Percentiles rank a stretch among this genome's conserved stretches.
These are phyloP conservation scores for Naganishia sp. DNA, from an alignment of 1,284 basidiomycete species.

Conservation along the genomic window DNA sequence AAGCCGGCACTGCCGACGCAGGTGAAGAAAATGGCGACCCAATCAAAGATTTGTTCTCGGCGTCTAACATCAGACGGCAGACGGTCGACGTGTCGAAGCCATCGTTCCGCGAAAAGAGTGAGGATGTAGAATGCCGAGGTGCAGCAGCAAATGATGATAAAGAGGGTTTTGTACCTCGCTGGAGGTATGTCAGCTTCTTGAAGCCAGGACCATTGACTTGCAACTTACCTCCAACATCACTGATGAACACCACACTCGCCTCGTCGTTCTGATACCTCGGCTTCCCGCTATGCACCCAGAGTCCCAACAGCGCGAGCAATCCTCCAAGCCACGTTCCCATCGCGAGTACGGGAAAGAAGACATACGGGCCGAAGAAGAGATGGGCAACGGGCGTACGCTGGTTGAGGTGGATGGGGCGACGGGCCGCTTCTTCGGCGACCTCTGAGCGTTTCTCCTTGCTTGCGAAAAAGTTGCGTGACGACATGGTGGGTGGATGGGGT, in stretches of 20 bases:
- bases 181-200: not conserved
- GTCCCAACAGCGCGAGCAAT: conserved; percentile 45
- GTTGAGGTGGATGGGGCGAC: conserved; percentile 42
- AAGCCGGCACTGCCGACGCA: conserved; percentile 54
- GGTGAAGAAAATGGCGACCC: conserved; percentile 55
- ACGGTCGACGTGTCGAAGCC: conserved; percentile 56
- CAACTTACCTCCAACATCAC: conserved; percentile 53
- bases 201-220: not conserved
- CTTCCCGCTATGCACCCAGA: conserved; percentile 53
- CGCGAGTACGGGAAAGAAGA: conserved; percentile 47
- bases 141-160: conserved; percentile 50
- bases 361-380: conserved; percentile 52
- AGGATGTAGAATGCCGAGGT: conserved; percentile 50
- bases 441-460: conserved; percentile 23
- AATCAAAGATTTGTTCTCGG: conserved; percentile 54
- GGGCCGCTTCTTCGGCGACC: not conserved
- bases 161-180: conserved; percentile 43
- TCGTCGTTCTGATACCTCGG: conserved; percentile 50
- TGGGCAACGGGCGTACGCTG: conserved; percentile 46
- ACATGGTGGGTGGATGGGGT: conserved; percentile 6
- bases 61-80: conserved; percentile 55
- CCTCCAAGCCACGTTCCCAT: conserved; percentile 47
- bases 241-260: conserved; percentile 55
- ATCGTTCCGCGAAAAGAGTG: conserved; percentile 55
- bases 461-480: conserved; percentile 23